Evolutionary conservation across 2,329 filamentous ascomycete genomes (phyloP).

Genomic region (Aureobasidium lini): DNA sequence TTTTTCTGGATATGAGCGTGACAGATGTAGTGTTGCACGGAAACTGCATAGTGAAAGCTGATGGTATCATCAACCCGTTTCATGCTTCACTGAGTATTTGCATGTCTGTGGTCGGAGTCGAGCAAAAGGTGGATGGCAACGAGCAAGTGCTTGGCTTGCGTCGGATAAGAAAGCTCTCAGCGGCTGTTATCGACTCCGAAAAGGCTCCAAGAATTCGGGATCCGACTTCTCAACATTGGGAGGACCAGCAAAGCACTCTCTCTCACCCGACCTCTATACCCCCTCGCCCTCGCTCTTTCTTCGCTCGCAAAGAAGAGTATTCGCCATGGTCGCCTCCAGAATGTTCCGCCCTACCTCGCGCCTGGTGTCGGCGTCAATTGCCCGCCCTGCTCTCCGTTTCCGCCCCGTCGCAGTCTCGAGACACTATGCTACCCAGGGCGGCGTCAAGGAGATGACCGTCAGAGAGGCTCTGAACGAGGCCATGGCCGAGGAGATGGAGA

Average conservation of each 20-base stretch:
- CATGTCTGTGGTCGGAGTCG: not conserved
- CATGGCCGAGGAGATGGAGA: conserved; percentile 92
- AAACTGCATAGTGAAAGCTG: no score
- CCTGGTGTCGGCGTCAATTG: conserved; percentile 50
- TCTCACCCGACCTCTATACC: not conserved
- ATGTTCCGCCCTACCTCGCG: conserved; percentile 58
- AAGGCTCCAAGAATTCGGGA: not conserved
- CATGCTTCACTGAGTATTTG: no score
- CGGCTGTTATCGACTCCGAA: not conserved
- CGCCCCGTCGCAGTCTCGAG: conserved; percentile 42
- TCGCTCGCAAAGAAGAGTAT: not conserved
- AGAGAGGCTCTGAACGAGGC: conserved; percentile 97
- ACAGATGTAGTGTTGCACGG: no score
- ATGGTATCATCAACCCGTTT: no score
- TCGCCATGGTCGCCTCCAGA: conserved; percentile 51
- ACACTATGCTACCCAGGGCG: conserved; percentile 51
- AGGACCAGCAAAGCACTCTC: not conserved
- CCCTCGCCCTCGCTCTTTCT: conserved; percentile 4
- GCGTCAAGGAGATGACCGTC: conserved; percentile 88
- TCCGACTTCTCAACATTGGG: not conserved
- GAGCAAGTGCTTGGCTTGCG: not conserved
- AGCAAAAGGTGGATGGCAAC: not conserved
- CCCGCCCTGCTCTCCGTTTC: conserved; percentile 46
- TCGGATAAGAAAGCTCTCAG: not conserved
- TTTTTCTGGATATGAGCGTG: no score